Conservation (phyloP, 306 rosid genomes). For the Castanea sativa region DNA sequence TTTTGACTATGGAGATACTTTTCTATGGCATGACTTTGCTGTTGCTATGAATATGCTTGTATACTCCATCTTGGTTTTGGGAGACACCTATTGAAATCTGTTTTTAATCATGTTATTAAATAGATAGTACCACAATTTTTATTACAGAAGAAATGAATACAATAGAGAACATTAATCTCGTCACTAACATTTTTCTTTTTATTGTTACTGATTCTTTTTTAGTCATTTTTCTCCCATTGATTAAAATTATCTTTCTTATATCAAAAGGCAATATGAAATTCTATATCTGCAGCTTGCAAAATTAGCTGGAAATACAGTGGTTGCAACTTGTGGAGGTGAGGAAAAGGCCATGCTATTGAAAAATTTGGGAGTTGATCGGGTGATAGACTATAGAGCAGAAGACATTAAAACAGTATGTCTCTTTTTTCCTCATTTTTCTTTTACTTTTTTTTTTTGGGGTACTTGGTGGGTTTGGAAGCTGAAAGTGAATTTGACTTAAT, state of each 20-base stretch:
- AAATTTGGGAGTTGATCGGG: conserved; percentile 88
- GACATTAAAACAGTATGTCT: conserved; percentile 72
- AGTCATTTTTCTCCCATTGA: neutral
- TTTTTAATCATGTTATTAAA: neutral
- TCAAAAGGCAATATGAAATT: conserved; percentile 11
- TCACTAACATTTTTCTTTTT: neutral
- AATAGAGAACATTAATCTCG: neutral
- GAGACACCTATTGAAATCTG: neutral
- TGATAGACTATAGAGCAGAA: conserved; percentile 83
- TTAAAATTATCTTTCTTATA: conserved; percentile 4
- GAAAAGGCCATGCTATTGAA: conserved; percentile 77
- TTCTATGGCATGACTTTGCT: neutral
- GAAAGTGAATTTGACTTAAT: neutral
- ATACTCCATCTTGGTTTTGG: neutral
- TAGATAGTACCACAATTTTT: neutral
- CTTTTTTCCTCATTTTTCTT: conserved; percentile 13
- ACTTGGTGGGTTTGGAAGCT: neutral
- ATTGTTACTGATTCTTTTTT: conserved; percentile 5
- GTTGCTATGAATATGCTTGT: neutral
- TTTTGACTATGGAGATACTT: neutral
- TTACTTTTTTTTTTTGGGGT: neutral
- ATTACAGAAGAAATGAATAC: neutral
- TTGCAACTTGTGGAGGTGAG: conserved; percentile 94
- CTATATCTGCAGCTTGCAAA: conserved; percentile 77
- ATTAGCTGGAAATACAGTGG: conserved; percentile 80